These are phyloP conservation scores for Westerdykella aurantiaca DNA, from an alignment of 2,329 filamentous ascomycete species.

Conservation along the genomic window DNA sequence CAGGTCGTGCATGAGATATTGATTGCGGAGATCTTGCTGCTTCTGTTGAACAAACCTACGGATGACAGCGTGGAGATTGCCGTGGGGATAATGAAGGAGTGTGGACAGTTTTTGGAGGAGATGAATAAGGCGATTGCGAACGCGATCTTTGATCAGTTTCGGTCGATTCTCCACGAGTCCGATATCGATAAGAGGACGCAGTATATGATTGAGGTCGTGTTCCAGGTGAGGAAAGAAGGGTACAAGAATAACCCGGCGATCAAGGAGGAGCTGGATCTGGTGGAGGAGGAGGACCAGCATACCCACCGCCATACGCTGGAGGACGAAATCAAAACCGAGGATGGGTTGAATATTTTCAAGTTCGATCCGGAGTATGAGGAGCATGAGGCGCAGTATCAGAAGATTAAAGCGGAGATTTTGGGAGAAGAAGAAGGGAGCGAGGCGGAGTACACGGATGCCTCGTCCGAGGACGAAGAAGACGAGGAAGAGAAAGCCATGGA, in stretches of 20 bases:
- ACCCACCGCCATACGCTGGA: conserved; percentile 81
- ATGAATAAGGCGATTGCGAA: conserved; percentile 86
- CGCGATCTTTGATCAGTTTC: conserved; percentile 91
- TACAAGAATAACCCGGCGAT: conserved; percentile 93
- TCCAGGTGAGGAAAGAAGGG: conserved; percentile 91
- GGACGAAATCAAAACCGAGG: conserved; percentile 74
- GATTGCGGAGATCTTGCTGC: conserved; percentile 82
- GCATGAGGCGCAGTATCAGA: conserved; percentile 84
- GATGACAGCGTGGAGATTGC: conserved; percentile 98
- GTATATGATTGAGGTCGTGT: conserved; percentile 97
- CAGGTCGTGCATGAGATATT: conserved; percentile 93
- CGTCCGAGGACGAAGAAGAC: conserved; percentile 66
- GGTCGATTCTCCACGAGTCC: conserved; percentile 90
- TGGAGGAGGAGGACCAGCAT: conserved; percentile 97
- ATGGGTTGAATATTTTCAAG: conserved; percentile 92
- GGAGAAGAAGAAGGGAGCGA: conserved; percentile 77
- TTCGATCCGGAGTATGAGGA: conserved; percentile 84
- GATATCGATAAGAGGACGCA: conserved; percentile 98
- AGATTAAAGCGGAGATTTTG: conserved; percentile 85
- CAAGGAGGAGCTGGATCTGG: conserved; percentile 86
- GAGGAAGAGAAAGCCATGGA: conserved; percentile 78
- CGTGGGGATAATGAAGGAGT: conserved; percentile 85
- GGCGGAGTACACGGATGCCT: conserved; percentile 57
- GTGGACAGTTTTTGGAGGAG: conserved; percentile 89
- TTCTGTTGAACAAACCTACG: conserved; percentile 91